These are phyloP conservation scores for Pelargonium fulgidum DNA, from an alignment of 441 rosid species.

Conservation along the genomic window DNA sequence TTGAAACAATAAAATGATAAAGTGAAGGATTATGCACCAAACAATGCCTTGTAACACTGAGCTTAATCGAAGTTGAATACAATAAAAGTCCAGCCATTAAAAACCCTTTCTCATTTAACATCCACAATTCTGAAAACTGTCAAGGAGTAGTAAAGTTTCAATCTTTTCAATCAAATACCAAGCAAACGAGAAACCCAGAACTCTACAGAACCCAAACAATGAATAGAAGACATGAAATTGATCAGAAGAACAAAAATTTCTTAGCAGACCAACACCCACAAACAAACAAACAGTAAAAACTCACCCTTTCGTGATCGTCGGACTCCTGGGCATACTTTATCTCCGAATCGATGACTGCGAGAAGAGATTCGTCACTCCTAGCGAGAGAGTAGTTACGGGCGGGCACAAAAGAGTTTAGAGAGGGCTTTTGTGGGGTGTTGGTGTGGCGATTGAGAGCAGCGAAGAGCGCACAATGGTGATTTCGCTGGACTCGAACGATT, in stretches of 20 bases:
- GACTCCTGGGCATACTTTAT: constrained; percentile 53
- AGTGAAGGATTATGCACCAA: neutral
- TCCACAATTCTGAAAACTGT: neutral
- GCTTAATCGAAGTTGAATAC: too few species aligned
- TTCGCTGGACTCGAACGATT: constrained; percentile 30
- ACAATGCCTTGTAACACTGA: neutral
- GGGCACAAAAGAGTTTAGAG: constrained; percentile 22
- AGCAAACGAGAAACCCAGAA: neutral
- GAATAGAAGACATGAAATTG: neutral
- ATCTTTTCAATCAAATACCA: neutral
- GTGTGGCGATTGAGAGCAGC: constrained; percentile 22
- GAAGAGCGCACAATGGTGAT: constrained; percentile 29
- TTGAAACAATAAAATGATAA: too few species aligned
- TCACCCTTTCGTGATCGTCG: constrained; percentile 47
- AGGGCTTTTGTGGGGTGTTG: constrained; percentile 18
- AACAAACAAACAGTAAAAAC: neutral
- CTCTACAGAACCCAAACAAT: neutral
- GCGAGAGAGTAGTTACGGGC: constrained; percentile 31
- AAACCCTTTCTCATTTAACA: neutral
- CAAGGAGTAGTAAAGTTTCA: neutral
- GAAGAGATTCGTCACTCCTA: constrained; percentile 40
- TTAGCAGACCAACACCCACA: neutral
- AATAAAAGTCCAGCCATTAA: neutral
- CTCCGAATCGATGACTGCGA: constrained; percentile 54
- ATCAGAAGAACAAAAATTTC: neutral